Evolutionary conservation across 495 filamentous ascomycete species (phyloP).

Genomic region (Tuber aestivum): DNA sequence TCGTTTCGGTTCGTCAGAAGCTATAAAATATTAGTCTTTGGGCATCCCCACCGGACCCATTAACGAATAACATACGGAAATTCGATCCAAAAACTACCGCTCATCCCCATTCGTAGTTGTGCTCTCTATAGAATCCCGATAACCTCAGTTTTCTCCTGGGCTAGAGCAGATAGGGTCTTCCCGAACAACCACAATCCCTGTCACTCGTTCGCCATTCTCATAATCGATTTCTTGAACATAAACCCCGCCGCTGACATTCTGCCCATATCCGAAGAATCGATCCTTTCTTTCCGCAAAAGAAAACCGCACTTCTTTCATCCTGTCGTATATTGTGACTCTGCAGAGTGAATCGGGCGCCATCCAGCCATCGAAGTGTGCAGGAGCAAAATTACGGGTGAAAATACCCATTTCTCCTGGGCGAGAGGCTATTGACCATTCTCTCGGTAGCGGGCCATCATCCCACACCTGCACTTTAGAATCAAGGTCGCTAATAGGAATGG

Average conservation of each 20-base stretch:
- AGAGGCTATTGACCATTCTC: constrained; percentile 24
- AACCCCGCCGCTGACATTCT: constrained; percentile 16
- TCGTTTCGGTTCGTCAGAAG: constrained; percentile 34
- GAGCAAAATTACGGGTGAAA: constrained; percentile 15
- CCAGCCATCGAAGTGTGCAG: constrained; percentile 33
- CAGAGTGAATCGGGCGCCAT: constrained; percentile 18
- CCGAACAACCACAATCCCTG: constrained; percentile 30
- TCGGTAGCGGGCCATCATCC: constrained; percentile 36
- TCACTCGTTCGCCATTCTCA: constrained; percentile 25
- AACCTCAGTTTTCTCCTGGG: neutral
- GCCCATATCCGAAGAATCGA: no score
- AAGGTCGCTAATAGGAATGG: constrained; percentile 38
- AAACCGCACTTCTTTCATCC: constrained; percentile 40
- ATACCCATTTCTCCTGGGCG: constrained; percentile 29
- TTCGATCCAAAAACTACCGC: constrained; percentile 17
- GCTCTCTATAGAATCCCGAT: neutral
- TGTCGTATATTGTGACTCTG: constrained; percentile 30
- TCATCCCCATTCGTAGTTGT: constrained; percentile 13
- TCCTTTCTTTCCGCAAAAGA: constrained; percentile 18
- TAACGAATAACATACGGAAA: constrained; percentile 9
- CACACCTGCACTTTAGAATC: constrained; percentile 30
- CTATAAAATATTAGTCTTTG: constrained; percentile 6
- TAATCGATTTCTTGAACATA: constrained; percentile 34
- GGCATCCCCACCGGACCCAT: neutral
- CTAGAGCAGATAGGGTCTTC: constrained; percentile 2